These are phyloP conservation scores for Fraxinus xanthoxyloides DNA, from an alignment of 305 asterid species.

Conservation along the genomic window DNA sequence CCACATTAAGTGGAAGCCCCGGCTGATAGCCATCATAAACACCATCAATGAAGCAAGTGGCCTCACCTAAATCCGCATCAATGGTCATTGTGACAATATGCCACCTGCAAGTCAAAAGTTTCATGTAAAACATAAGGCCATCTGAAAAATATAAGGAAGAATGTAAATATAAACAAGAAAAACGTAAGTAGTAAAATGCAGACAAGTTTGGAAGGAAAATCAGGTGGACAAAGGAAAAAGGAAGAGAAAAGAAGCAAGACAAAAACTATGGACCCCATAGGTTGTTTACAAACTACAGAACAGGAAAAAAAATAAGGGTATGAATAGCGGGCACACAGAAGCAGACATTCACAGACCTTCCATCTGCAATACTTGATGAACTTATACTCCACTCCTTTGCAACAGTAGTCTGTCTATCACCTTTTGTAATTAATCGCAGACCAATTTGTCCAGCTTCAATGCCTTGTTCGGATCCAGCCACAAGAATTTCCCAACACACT, in stretches of 20 bases:
- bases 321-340: background rate
- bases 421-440: constrained; percentile 84
- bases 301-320: constrained; percentile 1
- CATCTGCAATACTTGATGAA: constrained; percentile 92
- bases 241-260: background rate
- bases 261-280: background rate
- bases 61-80: constrained; percentile 94
- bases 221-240: background rate
- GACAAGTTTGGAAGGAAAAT: background rate
- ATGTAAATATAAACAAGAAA: too few relatives aligned
- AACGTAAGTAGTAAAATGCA: background rate
- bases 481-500: constrained; percentile 93
- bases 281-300: background rate
- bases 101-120: constrained; percentile 82
- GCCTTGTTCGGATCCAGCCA: constrained; percentile 99
- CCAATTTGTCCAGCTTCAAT: constrained; percentile 99
- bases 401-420: constrained; percentile 86
- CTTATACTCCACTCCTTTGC: constrained; percentile 97
- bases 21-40: constrained; percentile 90
- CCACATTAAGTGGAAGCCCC: constrained; percentile 79
- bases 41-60: constrained; percentile 93
- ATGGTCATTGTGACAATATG: constrained; percentile 93
- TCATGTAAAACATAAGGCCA: too few relatives aligned
- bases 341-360: constrained; percentile 91
- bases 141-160: constrained; percentile 1